These are phyloP conservation scores for Noccaea bulbosa DNA, from an alignment of 345 rosid species.

Conservation along the genomic window DNA sequence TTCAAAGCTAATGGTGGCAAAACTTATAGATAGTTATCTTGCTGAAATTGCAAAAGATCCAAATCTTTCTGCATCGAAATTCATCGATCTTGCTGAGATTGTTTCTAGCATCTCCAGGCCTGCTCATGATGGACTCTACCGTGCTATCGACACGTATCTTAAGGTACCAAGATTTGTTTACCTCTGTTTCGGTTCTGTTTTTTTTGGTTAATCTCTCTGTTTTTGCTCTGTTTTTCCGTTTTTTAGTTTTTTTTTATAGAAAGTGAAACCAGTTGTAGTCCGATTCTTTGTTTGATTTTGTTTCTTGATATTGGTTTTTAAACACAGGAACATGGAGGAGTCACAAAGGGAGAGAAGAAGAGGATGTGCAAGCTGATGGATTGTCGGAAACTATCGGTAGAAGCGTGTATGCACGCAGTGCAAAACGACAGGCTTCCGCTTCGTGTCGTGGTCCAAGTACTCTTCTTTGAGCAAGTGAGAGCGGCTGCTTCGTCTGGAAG, in stretches of 20 bases:
- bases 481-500: conserved; percentile 75
- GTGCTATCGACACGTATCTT: conserved; percentile 80
- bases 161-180: conserved; percentile 50
- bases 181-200: neutral
- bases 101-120: conserved; percentile 70
- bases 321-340: conserved; percentile 66
- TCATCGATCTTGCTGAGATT: conserved; percentile 70
- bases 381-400: conserved; percentile 81
- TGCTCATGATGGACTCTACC: conserved; percentile 80
- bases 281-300: neutral
- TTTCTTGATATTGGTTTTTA: neutral
- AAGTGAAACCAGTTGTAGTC: neutral
- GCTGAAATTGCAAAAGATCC: conserved; percentile 79
- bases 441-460: conserved; percentile 80
- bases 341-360: conserved; percentile 82
- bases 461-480: conserved; percentile 83
- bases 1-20: conserved; percentile 83
- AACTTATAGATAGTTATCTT: conserved; percentile 75
- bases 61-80: conserved; percentile 56
- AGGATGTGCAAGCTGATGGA: conserved; percentile 87
- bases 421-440: conserved; percentile 83
- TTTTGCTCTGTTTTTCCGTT: no score
- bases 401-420: conserved; percentile 85
- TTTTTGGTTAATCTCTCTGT: neutral
- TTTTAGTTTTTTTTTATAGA: neutral